Conservation (phyloP, 2,329 filamentous ascomycete species). For the Bipolaris victoriae region DNA sequence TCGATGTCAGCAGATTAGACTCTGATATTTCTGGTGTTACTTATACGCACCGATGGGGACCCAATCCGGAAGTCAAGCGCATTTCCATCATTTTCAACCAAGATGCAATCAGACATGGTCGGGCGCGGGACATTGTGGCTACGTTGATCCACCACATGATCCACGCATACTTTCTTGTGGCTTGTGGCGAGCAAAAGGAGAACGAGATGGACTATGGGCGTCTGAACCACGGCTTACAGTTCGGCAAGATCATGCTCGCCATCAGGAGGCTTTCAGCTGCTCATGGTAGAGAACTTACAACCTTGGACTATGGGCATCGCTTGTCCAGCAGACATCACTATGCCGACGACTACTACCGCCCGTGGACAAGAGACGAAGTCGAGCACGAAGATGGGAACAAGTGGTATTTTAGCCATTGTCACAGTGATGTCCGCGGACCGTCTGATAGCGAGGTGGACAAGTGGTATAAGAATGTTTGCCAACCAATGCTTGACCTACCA, state of each 20-base stretch:
- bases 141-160: slow-evolving; percentile 55
- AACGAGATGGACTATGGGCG: slow-evolving; percentile 44
- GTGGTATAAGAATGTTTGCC: slow-evolving; percentile 44
- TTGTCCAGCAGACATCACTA: slow-evolving; percentile 9
- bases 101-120: slow-evolving; percentile 28
- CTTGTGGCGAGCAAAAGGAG: slow-evolving; percentile 47
- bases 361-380: neutral
- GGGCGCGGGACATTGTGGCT: slow-evolving; percentile 45
- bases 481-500: slow-evolving; percentile 34
- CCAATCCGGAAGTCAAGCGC: slow-evolving; percentile 34
- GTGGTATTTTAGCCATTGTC: slow-evolving; percentile 38
- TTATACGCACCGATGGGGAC: slow-evolving; percentile 38
- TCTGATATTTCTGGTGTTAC: slow-evolving; percentile 45
- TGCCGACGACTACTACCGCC: slow-evolving; percentile 22
- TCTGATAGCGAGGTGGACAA: slow-evolving; percentile 34
- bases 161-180: slow-evolving; percentile 53
- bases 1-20: slow-evolving; percentile 37
- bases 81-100: slow-evolving; percentile 49
- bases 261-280: slow-evolving; percentile 44
- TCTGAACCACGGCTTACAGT: slow-evolving; percentile 48
- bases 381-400: slow-evolving; percentile 15
- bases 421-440: slow-evolving; percentile 21
- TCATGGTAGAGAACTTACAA: slow-evolving; percentile 35
- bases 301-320: slow-evolving; percentile 43
- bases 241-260: slow-evolving; percentile 49